Percentiles rank a stretch among this genome's conserved stretches.
These are phyloP conservation scores for Malus hybrid DNA, from an alignment of 331 rosid genomes.

Conservation along the genomic window DNA sequence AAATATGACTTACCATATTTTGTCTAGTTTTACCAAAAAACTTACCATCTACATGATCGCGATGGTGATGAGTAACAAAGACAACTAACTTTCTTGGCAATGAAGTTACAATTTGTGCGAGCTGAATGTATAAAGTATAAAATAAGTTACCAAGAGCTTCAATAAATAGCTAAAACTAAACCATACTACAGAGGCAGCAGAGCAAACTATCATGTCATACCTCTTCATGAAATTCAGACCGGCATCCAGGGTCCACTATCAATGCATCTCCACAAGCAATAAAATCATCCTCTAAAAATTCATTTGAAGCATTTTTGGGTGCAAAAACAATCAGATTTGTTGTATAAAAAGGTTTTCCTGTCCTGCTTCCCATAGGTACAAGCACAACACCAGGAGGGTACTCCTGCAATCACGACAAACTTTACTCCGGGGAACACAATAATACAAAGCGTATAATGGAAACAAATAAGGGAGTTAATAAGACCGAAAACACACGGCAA, in stretches of 20 bases:
- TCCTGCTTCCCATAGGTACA: slow-evolving; percentile 76
- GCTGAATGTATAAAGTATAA: slow-evolving; percentile 42
- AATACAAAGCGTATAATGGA: background rate
- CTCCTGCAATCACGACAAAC: slow-evolving; percentile 42
- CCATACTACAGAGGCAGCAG: background rate
- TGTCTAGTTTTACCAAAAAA: background rate
- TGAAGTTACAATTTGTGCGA: slow-evolving; percentile 50
- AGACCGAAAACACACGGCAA: slow-evolving; percentile 1
- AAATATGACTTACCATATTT: background rate
- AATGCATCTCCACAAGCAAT: slow-evolving; percentile 72
- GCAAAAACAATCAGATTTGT: slow-evolving; percentile 77
- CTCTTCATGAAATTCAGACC: slow-evolving; percentile 62
- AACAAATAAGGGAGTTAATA: background rate
- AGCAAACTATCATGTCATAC: slow-evolving; percentile 14
- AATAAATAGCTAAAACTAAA: background rate
- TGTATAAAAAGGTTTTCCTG: slow-evolving; percentile 58
- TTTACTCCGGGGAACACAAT: slow-evolving; percentile 9
- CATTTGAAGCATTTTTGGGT: slow-evolving; percentile 39
- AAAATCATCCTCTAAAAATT: slow-evolving; percentile 22
- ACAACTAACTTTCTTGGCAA: slow-evolving; percentile 72
- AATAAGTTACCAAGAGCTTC: background rate
- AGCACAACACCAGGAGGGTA: slow-evolving; percentile 68
- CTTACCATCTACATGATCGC: slow-evolving; percentile 83
- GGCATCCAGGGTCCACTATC: slow-evolving; percentile 88
- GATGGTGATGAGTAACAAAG: slow-evolving; percentile 85